Conservation (phyloP, 164 flowering plant species). For the Protea cynaroides region DNA sequence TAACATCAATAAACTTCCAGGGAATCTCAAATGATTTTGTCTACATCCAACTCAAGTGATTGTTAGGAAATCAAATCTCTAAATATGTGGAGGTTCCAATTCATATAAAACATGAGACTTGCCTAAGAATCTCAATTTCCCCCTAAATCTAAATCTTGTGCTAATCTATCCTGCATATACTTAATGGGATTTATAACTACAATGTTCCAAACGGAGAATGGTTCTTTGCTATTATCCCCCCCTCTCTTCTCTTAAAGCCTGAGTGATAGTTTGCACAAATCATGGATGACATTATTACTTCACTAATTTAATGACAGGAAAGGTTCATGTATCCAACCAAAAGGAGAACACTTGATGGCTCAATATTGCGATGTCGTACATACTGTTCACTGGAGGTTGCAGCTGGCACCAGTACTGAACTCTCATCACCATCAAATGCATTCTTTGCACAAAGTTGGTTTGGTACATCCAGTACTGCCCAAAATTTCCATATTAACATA, state of each 20-base stretch:
- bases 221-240: no score
- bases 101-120: no score
- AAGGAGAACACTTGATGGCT: constrained; percentile 6
- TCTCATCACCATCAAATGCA: constrained; percentile 5
- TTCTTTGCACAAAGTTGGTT: background rate
- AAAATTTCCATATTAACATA: background rate
- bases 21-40: no score
- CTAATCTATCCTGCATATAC: no score
- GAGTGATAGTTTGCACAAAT: no score
- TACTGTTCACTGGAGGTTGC: constrained; percentile 7
- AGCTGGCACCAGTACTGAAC: constrained; percentile 6
- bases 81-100: no score
- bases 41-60: background rate
- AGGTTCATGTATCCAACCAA: background rate
- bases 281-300: background rate
- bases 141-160: no score
- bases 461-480: background rate
- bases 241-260: no score
- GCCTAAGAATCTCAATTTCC: no score
- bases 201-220: no score
- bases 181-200: no score
- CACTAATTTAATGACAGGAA: constrained; percentile 8
- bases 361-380: constrained; percentile 2
- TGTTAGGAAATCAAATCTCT: background rate
- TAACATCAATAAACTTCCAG: no score